Conservation (phyloP, 1,284 basidiomycete genomes). For the Tilletia horrida region DNA sequence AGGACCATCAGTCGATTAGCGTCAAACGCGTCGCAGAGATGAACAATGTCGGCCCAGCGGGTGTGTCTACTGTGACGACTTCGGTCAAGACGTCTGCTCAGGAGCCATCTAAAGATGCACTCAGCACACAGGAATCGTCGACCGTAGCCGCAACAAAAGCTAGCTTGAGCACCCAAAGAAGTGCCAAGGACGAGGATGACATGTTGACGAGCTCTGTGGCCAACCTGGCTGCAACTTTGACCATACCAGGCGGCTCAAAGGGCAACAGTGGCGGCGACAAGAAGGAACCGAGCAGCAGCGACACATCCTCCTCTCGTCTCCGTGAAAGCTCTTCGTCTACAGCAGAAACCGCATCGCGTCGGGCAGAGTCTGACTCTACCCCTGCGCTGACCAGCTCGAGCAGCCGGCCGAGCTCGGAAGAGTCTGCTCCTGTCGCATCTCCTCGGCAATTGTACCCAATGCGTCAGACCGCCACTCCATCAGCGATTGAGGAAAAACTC, state of each 20-base stretch:
- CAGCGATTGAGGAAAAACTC: slow-evolving; percentile 22
- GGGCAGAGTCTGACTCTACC: slow-evolving; percentile 10
- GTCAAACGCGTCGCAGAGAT: too few relatives aligned
- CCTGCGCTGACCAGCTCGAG: slow-evolving; percentile 12
- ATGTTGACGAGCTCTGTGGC: not conserved
- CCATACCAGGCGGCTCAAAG: not conserved
- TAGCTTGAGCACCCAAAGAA: too few relatives aligned
- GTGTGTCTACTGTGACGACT: too few relatives aligned
- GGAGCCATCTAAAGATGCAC: too few relatives aligned
- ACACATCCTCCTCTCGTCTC: not conserved
- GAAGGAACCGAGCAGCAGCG: too few relatives aligned
- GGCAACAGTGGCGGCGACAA: not conserved
- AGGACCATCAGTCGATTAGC: too few relatives aligned
- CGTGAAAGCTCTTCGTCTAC: slow-evolving; percentile 9
- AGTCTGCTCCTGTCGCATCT: not conserved
- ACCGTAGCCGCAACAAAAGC: too few relatives aligned
- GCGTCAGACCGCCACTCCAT: slow-evolving; percentile 34
- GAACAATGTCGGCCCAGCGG: too few relatives aligned
- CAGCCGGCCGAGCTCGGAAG: slow-evolving; percentile 12
- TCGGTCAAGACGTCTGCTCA: too few relatives aligned
- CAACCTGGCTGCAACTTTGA: slow-evolving; percentile 6
- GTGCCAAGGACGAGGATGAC: too few relatives aligned
- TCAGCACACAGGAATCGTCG: too few relatives aligned
- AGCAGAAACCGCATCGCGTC: not conserved
- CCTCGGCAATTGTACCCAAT: slow-evolving; percentile 24